Conservation (phyloP, 176 grass and related monocot species). For the Bromus sterilis region DNA sequence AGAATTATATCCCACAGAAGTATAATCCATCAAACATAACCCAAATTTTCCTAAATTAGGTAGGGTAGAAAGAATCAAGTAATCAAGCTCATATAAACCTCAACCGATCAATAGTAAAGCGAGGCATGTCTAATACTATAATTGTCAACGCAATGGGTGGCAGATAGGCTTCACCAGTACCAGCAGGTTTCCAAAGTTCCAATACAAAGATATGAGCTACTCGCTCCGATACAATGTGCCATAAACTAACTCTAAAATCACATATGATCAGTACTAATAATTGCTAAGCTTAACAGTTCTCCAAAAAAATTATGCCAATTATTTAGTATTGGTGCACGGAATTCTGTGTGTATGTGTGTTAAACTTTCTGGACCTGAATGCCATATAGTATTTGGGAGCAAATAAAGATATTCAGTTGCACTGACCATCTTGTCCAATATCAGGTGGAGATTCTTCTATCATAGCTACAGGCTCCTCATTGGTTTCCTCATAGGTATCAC, state of each 20-base stretch:
- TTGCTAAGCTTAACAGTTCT: neutral
- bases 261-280: neutral
- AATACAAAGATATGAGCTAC: neutral
- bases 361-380: neutral
- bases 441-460: conserved; percentile 78
- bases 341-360: neutral
- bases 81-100: neutral
- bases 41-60: neutral
- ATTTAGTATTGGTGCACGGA: neutral
- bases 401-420: conserved; percentile 6
- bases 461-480: conserved; percentile 73
- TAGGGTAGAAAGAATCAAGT: neutral
- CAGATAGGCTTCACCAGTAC: neutral
- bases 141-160: neutral
- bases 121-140: neutral
- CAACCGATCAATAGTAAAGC: neutral
- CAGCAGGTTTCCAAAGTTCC: neutral
- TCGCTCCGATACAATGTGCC: neutral
- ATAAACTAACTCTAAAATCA: conserved; percentile 6
- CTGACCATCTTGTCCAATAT: conserved; percentile 52
- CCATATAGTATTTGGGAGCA: neutral
- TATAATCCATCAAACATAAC: neutral
- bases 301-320: neutral
- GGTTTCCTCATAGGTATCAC: conserved; percentile 65
- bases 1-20: neutral